A percentile compares a stretch with the other conserved stretches of the same genome.
phyloP scores from a whole-genome alignment of 805 yeast genomes.

The Helenozyma rhizophorensis region DNA sequence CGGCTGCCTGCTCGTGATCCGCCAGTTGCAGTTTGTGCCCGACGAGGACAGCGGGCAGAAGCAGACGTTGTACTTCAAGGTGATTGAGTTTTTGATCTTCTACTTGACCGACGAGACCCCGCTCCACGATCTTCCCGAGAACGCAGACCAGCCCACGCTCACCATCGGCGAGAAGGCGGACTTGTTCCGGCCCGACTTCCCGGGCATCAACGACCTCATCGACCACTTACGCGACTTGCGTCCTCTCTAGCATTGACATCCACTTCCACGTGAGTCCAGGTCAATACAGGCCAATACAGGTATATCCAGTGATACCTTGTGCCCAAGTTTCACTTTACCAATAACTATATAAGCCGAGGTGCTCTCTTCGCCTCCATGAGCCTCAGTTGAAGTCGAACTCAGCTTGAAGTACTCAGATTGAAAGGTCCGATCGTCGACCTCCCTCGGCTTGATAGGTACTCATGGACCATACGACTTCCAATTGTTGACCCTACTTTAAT shows the following conservation, averaged over 20 bases:
- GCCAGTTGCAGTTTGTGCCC: constrained; percentile 18
- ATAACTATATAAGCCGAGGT: too few species aligned
- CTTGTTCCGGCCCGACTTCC: constrained; percentile 33
- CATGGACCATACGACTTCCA: too few species aligned
- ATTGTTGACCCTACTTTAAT: too few species aligned
- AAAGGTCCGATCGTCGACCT: too few species aligned
- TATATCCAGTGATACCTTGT: too few species aligned
- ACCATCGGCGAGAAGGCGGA: constrained; percentile 28
- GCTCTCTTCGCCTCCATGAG: too few species aligned
- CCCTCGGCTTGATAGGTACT: too few species aligned
- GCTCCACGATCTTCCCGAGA: constrained; percentile 5
- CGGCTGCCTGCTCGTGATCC: constrained; percentile 54
- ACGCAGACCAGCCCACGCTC: constrained; percentile 2
- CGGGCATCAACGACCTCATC: constrained; percentile 36
- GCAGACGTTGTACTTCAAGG: constrained; percentile 56
- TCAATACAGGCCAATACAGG: constrained; percentile 2
- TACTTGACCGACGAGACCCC: constrained; percentile 62
- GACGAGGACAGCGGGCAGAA: constrained; percentile 10
- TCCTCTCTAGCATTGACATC: too few species aligned
- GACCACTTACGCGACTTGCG: constrained; percentile 30
- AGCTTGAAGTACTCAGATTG: too few species aligned
- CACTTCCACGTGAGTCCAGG: too few species aligned
- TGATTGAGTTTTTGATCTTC: constrained; percentile 65
- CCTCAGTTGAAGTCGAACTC: too few species aligned
- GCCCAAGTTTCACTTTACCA: too few species aligned